These are phyloP conservation scores for Hymenoscyphus fructigenus DNA, from an alignment of 2,329 filamentous ascomycete species.

Conservation along the genomic window DNA sequence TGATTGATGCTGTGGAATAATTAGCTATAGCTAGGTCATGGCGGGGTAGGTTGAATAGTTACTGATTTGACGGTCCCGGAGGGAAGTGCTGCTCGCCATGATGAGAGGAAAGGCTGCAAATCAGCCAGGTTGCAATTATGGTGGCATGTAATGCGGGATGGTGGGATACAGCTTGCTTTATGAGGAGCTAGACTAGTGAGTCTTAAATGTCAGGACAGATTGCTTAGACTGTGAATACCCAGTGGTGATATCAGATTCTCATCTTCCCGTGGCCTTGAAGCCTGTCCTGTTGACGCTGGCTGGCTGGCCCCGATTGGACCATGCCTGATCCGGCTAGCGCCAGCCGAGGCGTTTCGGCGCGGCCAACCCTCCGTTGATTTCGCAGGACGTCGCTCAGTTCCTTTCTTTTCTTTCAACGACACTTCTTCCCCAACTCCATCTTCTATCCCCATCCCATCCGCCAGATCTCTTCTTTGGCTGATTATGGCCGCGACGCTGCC, in stretches of 20 bases:
- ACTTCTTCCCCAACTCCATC: slow-evolving; percentile 10
- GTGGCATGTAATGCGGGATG: slow-evolving; percentile 30
- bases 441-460: slow-evolving; percentile 21
- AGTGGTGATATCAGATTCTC: slow-evolving; percentile 8
- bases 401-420: slow-evolving; percentile 17
- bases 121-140: slow-evolving; percentile 32
- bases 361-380: slow-evolving; percentile 12
- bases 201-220: slow-evolving; percentile 22
- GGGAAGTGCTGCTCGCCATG: slow-evolving; percentile 58
- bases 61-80: slow-evolving; percentile 74
- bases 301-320: not conserved
- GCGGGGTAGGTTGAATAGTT: slow-evolving; percentile 37
- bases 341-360: not conserved
- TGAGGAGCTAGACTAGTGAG: not conserved
- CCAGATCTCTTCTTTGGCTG: slow-evolving; percentile 20
- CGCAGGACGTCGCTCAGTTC: slow-evolving; percentile 14
- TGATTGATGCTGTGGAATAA: slow-evolving; percentile 71
- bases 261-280: not conserved
- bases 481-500: slow-evolving; percentile 32
- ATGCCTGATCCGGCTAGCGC: not conserved
- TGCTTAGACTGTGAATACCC: not conserved
- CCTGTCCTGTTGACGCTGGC: not conserved
- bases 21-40: slow-evolving; percentile 16
- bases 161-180: slow-evolving; percentile 10
- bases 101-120: slow-evolving; percentile 35